These are phyloP conservation scores for Adansonia digitata DNA, from an alignment of 345 rosid genomes.

Conservation along the genomic window DNA sequence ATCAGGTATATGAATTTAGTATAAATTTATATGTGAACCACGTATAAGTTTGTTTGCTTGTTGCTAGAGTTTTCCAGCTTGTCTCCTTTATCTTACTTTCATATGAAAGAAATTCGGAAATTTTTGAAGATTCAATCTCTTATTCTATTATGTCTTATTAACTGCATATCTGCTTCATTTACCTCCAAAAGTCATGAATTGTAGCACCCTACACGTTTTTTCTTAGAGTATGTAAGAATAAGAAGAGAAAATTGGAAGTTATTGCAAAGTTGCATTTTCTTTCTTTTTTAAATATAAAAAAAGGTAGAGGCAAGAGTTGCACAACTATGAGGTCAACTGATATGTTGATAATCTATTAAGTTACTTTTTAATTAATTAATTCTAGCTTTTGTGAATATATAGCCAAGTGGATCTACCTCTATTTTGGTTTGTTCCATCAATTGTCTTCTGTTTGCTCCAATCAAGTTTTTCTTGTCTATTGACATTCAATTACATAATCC, in stretches of 20 bases:
- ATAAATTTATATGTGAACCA: neutral
- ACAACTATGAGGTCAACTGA: neutral
- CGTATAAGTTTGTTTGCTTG: neutral
- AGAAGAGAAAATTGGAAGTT: neutral
- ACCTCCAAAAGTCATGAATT: neutral
- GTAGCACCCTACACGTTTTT: neutral
- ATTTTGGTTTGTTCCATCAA: neutral
- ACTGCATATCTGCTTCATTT: neutral
- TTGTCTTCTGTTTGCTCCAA: neutral
- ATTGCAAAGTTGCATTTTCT: neutral
- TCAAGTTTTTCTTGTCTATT: neutral
- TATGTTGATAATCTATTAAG: neutral
- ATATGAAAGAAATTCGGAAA: neutral
- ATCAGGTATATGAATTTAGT: slow-evolving; percentile 42
- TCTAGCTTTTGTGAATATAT: neutral
- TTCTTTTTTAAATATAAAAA: too few species aligned
- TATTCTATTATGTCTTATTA: neutral
- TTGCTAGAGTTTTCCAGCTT: neutral
- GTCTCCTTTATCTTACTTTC: neutral
- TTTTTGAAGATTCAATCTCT: neutral
- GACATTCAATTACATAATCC: neutral
- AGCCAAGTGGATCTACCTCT: neutral
- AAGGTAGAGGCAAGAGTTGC: neutral
- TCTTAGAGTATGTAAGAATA: neutral
- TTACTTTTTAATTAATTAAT: too few species aligned